Conservation (phyloP, 169 alveolate species). For the Cyclospora cayetanensis region DNA sequence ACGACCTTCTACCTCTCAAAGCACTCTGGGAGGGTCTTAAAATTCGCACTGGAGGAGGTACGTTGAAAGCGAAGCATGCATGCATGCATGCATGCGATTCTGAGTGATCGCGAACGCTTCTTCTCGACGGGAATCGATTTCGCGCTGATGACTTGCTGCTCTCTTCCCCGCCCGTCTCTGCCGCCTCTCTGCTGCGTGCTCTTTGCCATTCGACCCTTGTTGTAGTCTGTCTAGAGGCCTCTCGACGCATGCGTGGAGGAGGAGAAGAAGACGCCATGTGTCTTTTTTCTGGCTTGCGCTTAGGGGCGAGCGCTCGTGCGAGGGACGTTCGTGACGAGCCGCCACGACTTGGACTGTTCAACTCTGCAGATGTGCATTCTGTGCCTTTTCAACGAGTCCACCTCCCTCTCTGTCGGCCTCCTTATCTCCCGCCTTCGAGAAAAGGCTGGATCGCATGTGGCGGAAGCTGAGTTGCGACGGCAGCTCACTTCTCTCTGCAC, state of each 20-base stretch:
- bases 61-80: too few relatives aligned
- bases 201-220: too few relatives aligned
- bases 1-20: background rate
- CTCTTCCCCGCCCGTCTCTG: too few relatives aligned
- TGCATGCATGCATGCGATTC: too few relatives aligned
- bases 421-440: background rate
- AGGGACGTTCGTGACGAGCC: background rate
- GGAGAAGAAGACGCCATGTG: too few relatives aligned
- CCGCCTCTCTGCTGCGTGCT: too few relatives aligned
- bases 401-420: background rate
- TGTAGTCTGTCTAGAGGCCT: too few relatives aligned
- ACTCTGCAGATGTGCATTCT: conserved; percentile 74
- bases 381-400: conserved; percentile 50
- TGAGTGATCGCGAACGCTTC: too few relatives aligned
- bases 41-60: background rate
- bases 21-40: background rate
- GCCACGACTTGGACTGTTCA: conserved; percentile 56
- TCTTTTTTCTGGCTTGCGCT: too few relatives aligned
- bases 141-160: too few relatives aligned
- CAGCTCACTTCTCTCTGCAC: background rate
- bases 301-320: conserved; percentile 46
- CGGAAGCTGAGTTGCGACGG: background rate
- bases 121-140: too few relatives aligned
- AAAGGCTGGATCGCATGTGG: background rate
- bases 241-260: too few relatives aligned